Evolutionary conservation across 2,329 filamentous ascomycete species (phyloP).

Genomic region (Berkeleyomyces basicola): DNA sequence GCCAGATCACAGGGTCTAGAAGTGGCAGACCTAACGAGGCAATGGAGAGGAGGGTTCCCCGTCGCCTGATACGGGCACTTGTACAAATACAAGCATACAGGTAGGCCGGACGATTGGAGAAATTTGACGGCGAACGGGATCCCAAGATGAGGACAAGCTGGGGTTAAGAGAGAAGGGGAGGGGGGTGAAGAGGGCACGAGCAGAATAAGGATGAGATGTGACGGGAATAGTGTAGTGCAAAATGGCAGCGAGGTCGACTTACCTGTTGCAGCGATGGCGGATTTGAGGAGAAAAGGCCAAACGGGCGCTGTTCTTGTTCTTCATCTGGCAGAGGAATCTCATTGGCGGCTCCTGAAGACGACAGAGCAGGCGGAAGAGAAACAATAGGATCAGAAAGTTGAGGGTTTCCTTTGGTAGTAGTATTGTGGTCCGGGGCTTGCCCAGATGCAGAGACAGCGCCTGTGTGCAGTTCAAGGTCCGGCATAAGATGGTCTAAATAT

Average conservation of each 20-base stretch:
- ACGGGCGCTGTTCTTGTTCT: not conserved
- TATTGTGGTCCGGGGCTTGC: not conserved
- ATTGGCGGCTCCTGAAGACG: not conserved
- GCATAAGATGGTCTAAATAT: not conserved
- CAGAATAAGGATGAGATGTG: not conserved
- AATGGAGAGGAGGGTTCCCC: not conserved
- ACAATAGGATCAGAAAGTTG: not conserved
- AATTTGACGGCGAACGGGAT: not conserved
- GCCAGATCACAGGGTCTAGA: conserved; percentile 1
- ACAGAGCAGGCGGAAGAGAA: not conserved
- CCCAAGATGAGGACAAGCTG: not conserved
- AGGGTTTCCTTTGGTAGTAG: not conserved
- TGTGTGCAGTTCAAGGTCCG: not conserved
- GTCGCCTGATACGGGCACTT: too few relatives aligned
- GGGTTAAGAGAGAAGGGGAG: not conserved
- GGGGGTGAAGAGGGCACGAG: not conserved
- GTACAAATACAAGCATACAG: not conserved
- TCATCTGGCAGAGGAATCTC: not conserved
- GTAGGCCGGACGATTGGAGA: not conserved
- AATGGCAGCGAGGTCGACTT: not conserved
- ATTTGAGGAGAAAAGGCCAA: not conserved
- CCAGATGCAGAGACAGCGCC: not conserved
- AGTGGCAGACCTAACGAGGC: not conserved
- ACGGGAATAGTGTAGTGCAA: not conserved
- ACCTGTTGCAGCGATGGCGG: not conserved